Evolutionary conservation across 768 basidiomycete species (phyloP), one percentile per base, ranked within the genome.

Genomic region (Exidia glandulosa): DNA sequence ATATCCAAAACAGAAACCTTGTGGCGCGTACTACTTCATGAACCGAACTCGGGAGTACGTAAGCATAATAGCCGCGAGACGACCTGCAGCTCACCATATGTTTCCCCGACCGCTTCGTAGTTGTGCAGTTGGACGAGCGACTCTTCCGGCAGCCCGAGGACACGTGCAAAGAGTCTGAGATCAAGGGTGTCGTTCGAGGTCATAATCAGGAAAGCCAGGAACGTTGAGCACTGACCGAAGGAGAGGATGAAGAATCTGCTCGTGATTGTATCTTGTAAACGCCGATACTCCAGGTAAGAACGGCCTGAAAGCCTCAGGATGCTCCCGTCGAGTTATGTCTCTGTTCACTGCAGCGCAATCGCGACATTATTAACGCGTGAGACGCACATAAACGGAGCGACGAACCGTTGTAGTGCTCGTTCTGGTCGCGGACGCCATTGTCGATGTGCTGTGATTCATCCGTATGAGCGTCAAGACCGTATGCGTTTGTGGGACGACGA

Each of bases 371-470:
- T 23, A 54, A 12, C 25, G 50, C 30, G 14, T 54, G 10, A 16
- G 31, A 27, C 2, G 1, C 33, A 2, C n/a, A 56, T 19, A 13
- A 16, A 41, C 6, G 36, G 14, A 25, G 9, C 60, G 3, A 63
- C 78, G 60, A 60, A 86, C 85, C 75, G 63, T 81, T 83, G 64
- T 87, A 86, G 57, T 79, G 74, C 65, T 87, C 85, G 19, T 85
- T 64, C 63, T 85, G 82, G 65, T 87, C 86, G 19, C 70, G 76
- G 29, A 87, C 79, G 5, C 85, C 85, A 12, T 76, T 77, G 41
- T 81, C 81, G 50, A 86, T 79, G 56, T 82, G 80, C 85, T 87
- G 58, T n/a, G 16, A 32, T 32, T 16, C 37, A 13, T 30, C 32
- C 25, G 41, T 37, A 41, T 27, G 3, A 3, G 23, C 23, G 16